A percentile compares a stretch with the other conserved stretches of the same genome.
phyloP scores from a whole-genome alignment of 768 basidiomycete genomes.

The Amanita inopinata region DNA sequence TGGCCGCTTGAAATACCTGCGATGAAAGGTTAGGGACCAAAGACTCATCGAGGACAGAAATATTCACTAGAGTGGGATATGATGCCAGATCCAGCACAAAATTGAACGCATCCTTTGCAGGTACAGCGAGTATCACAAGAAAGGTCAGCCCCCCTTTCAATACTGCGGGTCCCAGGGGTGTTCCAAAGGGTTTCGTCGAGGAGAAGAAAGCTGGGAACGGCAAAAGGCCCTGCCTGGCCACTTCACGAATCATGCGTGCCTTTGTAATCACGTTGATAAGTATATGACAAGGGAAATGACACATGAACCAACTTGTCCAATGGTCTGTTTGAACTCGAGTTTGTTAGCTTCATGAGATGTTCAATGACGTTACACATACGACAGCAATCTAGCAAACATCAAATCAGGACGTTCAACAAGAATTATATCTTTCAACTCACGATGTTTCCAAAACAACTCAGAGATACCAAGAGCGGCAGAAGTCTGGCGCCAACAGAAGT shows the following conservation, averaged over 20 bases:
- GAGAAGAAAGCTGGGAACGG: conserved; percentile 39
- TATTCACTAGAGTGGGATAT: conserved; percentile 27
- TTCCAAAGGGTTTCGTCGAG: conserved; percentile 38
- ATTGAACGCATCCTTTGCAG: conserved; percentile 28
- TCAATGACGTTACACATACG: conserved; percentile 13
- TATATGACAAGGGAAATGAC: neutral
- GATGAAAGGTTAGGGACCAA: conserved; percentile 12
- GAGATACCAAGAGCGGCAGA: conserved; percentile 23
- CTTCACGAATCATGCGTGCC: conserved; percentile 38
- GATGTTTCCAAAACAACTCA: conserved; percentile 29
- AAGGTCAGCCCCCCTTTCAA: conserved; percentile 30
- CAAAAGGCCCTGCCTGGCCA: conserved; percentile 42
- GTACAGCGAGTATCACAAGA: conserved; percentile 30
- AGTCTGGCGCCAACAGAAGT: conserved; percentile 17
- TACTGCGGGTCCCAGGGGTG: conserved; percentile 32
- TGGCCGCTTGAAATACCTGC: conserved; percentile 22
- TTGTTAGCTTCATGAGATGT: neutral
- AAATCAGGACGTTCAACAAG: neutral
- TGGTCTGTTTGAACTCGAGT: conserved; percentile 13
- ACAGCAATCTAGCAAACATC: conserved; percentile 19
- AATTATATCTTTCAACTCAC: conserved; percentile 14
- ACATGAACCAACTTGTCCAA: conserved; percentile 17
- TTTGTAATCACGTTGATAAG: conserved; percentile 12
- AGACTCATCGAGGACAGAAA: conserved; percentile 16
- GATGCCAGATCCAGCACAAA: conserved; percentile 29